A percentile compares a stretch with the other conserved stretches of the same genome.
Evolutionary conservation across 2,329 filamentous ascomycete species (phyloP).

Genomic region (Aspergillus awamori): DNA sequence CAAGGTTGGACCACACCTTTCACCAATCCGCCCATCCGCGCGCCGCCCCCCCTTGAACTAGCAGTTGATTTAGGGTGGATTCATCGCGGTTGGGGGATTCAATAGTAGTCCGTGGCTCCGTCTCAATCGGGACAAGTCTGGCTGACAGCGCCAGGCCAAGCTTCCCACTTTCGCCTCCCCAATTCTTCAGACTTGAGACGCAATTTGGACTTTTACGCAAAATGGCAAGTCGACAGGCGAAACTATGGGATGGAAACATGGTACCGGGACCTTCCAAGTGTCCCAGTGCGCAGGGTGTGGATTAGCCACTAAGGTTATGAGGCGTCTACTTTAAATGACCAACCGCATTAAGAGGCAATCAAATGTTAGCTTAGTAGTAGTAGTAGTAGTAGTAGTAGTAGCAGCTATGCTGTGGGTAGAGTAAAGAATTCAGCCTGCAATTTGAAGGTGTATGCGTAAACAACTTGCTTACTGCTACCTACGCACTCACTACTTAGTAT

Average conservation of each 20-base stretch:
- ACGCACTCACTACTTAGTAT: no score
- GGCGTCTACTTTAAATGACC: constrained; percentile 10
- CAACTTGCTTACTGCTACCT: no score
- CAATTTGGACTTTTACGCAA: constrained; percentile 5
- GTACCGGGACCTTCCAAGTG: background rate
- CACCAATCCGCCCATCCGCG: background rate
- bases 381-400: no score
- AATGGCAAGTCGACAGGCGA: constrained; percentile 1
- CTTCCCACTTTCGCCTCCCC: constrained; percentile 3
- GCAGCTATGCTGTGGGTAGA: no score
- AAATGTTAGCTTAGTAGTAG: no score
- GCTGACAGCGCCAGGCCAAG: constrained; percentile 7
- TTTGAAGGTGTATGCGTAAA: no score
- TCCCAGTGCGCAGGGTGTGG: background rate
- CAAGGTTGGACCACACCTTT: background rate
- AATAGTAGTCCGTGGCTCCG: background rate
- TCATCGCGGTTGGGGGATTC: constrained; percentile 1
- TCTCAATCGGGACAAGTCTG: constrained; percentile 1
- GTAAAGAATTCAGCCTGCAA: no score
- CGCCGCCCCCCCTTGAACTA: background rate
- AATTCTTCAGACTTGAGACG: background rate
- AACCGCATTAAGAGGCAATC: background rate
- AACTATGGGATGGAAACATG: background rate
- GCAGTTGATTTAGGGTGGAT: background rate
- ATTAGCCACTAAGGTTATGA: constrained; percentile 11